Evolutionary conservation across 2,329 filamentous ascomycete species (phyloP).

Genomic region (Stylonectria norvegica): DNA sequence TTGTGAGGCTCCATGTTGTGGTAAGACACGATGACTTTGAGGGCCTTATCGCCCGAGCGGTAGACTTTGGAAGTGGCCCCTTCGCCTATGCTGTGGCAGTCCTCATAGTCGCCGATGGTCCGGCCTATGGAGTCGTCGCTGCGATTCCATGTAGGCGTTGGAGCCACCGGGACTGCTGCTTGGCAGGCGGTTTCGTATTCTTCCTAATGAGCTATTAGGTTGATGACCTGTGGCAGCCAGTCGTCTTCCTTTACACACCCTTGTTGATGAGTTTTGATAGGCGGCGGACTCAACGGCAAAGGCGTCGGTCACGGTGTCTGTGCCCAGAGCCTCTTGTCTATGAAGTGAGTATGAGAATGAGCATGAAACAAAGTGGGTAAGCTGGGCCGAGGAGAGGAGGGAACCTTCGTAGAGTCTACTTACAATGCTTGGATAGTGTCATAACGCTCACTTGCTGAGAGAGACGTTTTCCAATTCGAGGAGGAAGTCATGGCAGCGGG

Average conservation of each 20-base stretch:
- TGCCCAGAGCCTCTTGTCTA: slow-evolving; percentile 31
- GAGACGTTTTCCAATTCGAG: slow-evolving; percentile 46
- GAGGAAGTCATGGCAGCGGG: slow-evolving; percentile 20
- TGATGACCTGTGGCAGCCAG: no score
- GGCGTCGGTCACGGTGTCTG: slow-evolving; percentile 43
- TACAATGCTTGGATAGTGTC: slow-evolving; percentile 55
- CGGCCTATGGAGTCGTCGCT: slow-evolving; percentile 33
- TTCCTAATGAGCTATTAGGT: slow-evolving; percentile 43
- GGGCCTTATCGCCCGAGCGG: slow-evolving; percentile 59
- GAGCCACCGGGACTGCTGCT: slow-evolving; percentile 5
- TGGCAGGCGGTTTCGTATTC: slow-evolving; percentile 52
- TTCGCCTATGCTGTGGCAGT: slow-evolving; percentile 54
- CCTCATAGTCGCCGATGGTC: slow-evolving; percentile 52
- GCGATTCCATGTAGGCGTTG: slow-evolving; percentile 3
- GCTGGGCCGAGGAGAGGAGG: neutral
- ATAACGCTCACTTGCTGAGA: slow-evolving; percentile 60
- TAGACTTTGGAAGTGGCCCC: slow-evolving; percentile 85
- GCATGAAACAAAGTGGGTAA: no score
- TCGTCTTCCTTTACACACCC: slow-evolving; percentile 48
- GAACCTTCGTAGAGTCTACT: slow-evolving; percentile 1
- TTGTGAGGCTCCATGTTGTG: slow-evolving; percentile 77
- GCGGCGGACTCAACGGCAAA: slow-evolving; percentile 64
- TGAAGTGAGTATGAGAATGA: slow-evolving; percentile 2
- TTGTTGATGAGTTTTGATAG: slow-evolving; percentile 54
- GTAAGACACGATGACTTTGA: slow-evolving; percentile 82